Evolutionary conservation across 2,329 filamentous ascomycete genomes (phyloP), one percentile per base, ranked within the genome.

Genomic region (Diplodia corticola): DNA sequence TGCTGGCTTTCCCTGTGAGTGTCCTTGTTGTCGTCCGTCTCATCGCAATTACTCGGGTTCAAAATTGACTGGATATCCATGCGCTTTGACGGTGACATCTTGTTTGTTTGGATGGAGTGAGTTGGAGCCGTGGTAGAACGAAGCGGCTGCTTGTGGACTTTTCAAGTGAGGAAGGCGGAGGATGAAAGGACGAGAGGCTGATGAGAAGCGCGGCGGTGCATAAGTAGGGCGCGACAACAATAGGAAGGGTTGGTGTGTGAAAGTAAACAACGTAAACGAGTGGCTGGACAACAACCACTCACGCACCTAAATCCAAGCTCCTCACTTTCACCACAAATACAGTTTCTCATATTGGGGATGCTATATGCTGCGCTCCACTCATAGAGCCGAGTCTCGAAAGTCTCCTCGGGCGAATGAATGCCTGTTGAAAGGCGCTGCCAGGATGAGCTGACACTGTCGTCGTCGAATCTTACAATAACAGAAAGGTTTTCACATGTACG

Each of bases 401-500:
- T 44, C 35, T 30, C 12, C 20, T 20, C 13, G 24, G 22, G 22
- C n/a, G 37, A 37, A 57, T 20, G 37, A 35, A 24, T 20, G 63
- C 63, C 63, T 64, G 63, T 64, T 64, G 63, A 64, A 55, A 48
- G 63, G 63, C 60, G 50, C 15, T 20, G 48, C 49, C 49, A 64
- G 28, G 48, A 22, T 48, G 46, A 59, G 33, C 49, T 64, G 49
- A 40, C 51, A 50, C 63, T 53, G n/a, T 44, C n/a, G 35, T 35
- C n/a, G 26, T 55, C 55, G n/a, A 55, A 55, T 55, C 37, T 35
- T 64, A 64, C 63, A 55, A 13, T 35, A 33, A 33, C 17, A 64
- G 61, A 24, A 40, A 55, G 17, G 33, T 64, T 35, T 64, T n/a
- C 17, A 64, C 63, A 55, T 20, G 46, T 60, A 61, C 57, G 57